A percentile compares a stretch with the other conserved stretches of the same genome.
phyloP scores from a whole-genome alignment of 2,329 filamentous ascomycete genomes.

The Juglanconis oblonga region DNA sequence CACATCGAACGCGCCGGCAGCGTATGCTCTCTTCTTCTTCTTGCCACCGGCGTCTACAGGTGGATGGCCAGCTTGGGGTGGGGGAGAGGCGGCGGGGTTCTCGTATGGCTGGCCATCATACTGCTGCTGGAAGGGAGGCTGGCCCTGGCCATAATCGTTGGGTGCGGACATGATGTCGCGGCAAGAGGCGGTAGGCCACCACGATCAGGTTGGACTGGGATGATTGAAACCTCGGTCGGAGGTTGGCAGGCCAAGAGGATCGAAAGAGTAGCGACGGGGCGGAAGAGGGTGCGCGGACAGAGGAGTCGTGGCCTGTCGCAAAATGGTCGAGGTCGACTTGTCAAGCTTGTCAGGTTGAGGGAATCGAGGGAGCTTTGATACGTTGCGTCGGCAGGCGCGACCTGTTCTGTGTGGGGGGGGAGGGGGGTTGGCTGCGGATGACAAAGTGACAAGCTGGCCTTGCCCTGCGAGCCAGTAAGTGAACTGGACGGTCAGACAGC shows the following conservation, averaged over 20 bases:
- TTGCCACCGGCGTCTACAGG: constrained; percentile 47
- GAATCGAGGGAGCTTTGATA: constrained; percentile 7
- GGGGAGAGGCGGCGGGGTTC: constrained; percentile 33
- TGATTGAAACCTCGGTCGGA: constrained; percentile 18
- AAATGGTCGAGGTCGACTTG: neutral
- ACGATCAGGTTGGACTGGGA: constrained; percentile 22
- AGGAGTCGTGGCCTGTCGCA: neutral
- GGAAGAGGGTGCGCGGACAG: neutral
- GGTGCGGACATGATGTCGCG: constrained; percentile 53
- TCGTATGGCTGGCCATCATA: constrained; percentile 33
- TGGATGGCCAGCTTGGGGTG: constrained; percentile 29
- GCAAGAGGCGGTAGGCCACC: constrained; percentile 19
- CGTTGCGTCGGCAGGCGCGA: constrained; percentile 6
- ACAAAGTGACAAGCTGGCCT: constrained; percentile 19
- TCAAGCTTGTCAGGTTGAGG: constrained; percentile 1
- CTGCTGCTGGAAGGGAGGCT: constrained; percentile 37
- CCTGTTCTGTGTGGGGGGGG: constrained; percentile 9
- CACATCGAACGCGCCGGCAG: constrained; percentile 91
- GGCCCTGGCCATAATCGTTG: constrained; percentile 51
- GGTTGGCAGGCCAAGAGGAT: constrained; percentile 12
- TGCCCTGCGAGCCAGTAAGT: too few relatives aligned
- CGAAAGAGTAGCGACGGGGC: neutral
- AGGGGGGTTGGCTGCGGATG: too few relatives aligned
- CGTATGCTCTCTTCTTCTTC: constrained; percentile 95
- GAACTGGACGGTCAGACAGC: too few relatives aligned